Percentiles rank a stretch among this genome's conserved stretches.
Conservation (phyloP, 2,329 filamentous ascomycete genomes). For the Xylaria digitata region DNA sequence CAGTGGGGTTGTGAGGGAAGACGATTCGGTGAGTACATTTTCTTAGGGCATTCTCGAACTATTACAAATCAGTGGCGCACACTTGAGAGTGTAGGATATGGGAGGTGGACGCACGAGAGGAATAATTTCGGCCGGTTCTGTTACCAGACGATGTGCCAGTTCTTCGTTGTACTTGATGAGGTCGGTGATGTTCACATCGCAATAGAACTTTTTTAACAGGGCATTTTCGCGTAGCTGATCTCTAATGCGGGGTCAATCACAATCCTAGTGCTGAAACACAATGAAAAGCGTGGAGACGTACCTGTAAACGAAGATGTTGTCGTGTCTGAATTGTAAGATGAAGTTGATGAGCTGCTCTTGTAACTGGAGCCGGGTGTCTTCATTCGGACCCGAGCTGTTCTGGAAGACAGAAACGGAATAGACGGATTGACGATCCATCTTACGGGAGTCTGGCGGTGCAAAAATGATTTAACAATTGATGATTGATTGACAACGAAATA, state of each 20-base stretch:
- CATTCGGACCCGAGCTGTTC: constrained; percentile 71
- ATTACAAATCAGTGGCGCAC: constrained; percentile 27
- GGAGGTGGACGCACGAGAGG: constrained; percentile 74
- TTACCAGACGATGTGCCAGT: constrained; percentile 87
- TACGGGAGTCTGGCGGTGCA: constrained; percentile 35
- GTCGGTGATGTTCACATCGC: constrained; percentile 95
- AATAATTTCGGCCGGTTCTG: constrained; percentile 91
- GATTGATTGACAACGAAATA: not conserved
- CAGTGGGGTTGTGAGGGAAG: constrained; percentile 76
- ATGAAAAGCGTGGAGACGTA: constrained; percentile 53
- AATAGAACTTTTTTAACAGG: constrained; percentile 91
- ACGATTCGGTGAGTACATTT: constrained; percentile 94
- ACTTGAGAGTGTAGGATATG: not conserved
- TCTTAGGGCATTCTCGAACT: constrained; percentile 93
- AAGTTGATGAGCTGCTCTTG: constrained; percentile 88
- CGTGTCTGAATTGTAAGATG: constrained; percentile 91
- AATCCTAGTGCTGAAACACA: no score
- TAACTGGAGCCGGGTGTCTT: constrained; percentile 77
- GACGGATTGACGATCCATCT: constrained; percentile 88
- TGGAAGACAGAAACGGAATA: constrained; percentile 87
- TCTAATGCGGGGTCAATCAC: constrained; percentile 62
- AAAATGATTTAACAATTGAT: not conserved
- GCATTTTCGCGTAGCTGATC: constrained; percentile 97
- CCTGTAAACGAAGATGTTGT: constrained; percentile 96
- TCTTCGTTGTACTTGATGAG: constrained; percentile 97